These are phyloP conservation scores for Coriaria nepalensis DNA, from an alignment of 306 rosid genomes.

Conservation along the genomic window DNA sequence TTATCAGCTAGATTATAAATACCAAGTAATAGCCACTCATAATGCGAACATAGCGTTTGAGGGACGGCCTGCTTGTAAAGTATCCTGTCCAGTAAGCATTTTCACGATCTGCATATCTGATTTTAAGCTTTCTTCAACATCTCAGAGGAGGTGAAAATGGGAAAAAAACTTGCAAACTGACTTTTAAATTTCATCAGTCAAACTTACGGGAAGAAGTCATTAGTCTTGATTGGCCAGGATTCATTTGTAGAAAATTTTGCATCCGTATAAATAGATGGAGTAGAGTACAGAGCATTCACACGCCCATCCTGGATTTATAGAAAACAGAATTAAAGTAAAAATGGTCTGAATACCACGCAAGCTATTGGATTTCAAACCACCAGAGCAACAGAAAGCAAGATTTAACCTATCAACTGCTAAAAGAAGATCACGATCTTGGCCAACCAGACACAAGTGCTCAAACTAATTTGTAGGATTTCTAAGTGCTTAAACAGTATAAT, in stretches of 20 bases:
- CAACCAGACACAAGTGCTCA: too few relatives aligned
- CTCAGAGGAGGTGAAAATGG: slow-evolving; percentile 8
- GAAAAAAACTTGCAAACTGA: slow-evolving; percentile 12
- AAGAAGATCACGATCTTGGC: too few relatives aligned
- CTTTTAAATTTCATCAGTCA: not conserved
- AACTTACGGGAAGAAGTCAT: slow-evolving; percentile 92
- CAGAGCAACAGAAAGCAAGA: too few relatives aligned
- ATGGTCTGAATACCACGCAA: too few relatives aligned
- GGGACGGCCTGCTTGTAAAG: slow-evolving; percentile 84
- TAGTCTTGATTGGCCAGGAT: slow-evolving; percentile 81
- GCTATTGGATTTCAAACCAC: not conserved
- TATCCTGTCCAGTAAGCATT: slow-evolving; percentile 98
- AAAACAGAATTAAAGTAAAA: slow-evolving; percentile 4
- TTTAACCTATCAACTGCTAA: too few relatives aligned
- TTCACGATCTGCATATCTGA: slow-evolving; percentile 75
- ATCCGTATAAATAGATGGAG: slow-evolving; percentile 86
- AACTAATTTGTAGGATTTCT: too few relatives aligned
- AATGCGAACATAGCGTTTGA: slow-evolving; percentile 68
- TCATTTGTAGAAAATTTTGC: slow-evolving; percentile 74
- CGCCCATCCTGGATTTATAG: slow-evolving; percentile 67
- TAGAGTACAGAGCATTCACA: slow-evolving; percentile 72
- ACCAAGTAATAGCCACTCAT: slow-evolving; percentile 89
- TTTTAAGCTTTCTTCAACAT: slow-evolving; percentile 15
- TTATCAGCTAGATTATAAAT: slow-evolving; percentile 15
- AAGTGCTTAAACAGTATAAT: too few relatives aligned